Percentiles rank a stretch among this genome's conserved stretches.
Evolutionary conservation across 2,329 filamentous ascomycete genomes (phyloP).

Genomic region (Claviceps cyperi): DNA sequence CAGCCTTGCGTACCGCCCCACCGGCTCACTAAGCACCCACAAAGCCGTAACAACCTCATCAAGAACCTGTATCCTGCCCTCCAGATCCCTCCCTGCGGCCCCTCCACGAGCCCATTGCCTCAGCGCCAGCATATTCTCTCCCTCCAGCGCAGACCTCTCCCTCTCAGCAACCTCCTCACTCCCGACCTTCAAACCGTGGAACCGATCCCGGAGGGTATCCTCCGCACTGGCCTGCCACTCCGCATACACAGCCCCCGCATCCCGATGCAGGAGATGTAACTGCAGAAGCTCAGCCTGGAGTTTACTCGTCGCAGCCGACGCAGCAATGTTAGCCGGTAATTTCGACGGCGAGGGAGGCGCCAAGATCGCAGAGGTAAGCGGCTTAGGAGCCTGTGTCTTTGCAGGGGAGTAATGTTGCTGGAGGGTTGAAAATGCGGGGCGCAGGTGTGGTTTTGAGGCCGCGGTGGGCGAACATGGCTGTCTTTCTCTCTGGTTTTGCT

Average conservation of each 20-base stretch:
- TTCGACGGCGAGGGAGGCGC: slow-evolving; percentile 48
- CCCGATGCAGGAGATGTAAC: slow-evolving; percentile 47
- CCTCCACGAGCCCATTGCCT: slow-evolving; percentile 30
- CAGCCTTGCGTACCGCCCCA: slow-evolving; percentile 40
- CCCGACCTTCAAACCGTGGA: slow-evolving; percentile 23
- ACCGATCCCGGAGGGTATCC: slow-evolving; percentile 29
- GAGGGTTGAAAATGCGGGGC: slow-evolving; percentile 45
- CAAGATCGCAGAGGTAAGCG: slow-evolving; percentile 41
- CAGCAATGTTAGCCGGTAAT: slow-evolving; percentile 43
- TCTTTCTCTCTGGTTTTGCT: background rate
- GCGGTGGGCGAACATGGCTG: slow-evolving; percentile 7
- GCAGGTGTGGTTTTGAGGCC: slow-evolving; percentile 18
- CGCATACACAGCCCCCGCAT: slow-evolving; percentile 26
- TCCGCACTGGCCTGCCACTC: slow-evolving; percentile 45
- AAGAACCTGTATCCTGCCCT: slow-evolving; percentile 42
- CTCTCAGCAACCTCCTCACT: slow-evolving; percentile 19
- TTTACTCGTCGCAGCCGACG: slow-evolving; percentile 41
- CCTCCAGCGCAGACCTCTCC: slow-evolving; percentile 32
- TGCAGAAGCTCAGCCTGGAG: slow-evolving; percentile 53
- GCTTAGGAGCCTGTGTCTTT: slow-evolving; percentile 46
- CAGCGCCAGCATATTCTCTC: slow-evolving; percentile 37
- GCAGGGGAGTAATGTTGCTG: slow-evolving; percentile 56
- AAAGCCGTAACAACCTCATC: slow-evolving; percentile 42
- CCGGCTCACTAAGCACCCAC: slow-evolving; percentile 41
- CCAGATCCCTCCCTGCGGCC: slow-evolving; percentile 20